phyloP scores from a whole-genome alignment of 129 eudicot genomes.

The Ambrosia artemisiifolia region DNA sequence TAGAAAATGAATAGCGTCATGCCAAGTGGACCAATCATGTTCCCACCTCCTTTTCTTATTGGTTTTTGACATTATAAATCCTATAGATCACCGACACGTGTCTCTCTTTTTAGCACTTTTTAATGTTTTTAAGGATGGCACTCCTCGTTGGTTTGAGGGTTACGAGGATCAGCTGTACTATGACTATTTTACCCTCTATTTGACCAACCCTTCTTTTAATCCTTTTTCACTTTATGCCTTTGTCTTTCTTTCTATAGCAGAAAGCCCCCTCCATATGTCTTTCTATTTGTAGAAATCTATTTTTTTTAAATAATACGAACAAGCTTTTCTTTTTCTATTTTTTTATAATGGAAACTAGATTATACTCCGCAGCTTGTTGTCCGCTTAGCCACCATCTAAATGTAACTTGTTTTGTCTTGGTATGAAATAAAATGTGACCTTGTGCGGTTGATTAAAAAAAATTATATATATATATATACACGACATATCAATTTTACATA shows the following conservation, averaged over 20 bases:
- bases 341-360: too few relatives aligned
- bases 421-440: too few relatives aligned
- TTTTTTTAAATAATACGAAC: too few relatives aligned
- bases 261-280: neutral
- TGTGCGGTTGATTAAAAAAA: too few relatives aligned
- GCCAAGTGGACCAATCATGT: constrained; percentile 26
- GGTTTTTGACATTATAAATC: constrained; percentile 14
- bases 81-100: constrained; percentile 42
- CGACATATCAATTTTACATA: too few relatives aligned
- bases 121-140: constrained; percentile 11
- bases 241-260: neutral
- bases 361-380: too few relatives aligned
- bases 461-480: too few relatives aligned
- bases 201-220: neutral
- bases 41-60: neutral
- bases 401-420: too few relatives aligned
- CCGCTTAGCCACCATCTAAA: too few relatives aligned
- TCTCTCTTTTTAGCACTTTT: constrained; percentile 14
- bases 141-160: constrained; percentile 18
- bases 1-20: constrained; percentile 17
- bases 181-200: constrained; percentile 24
- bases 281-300: too few relatives aligned
- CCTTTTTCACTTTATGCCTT: neutral
- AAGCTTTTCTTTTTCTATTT: too few relatives aligned
- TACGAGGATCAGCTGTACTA: constrained; percentile 13